These are phyloP conservation scores for Stachybotrys chlorohalonatus DNA, from an alignment of 2,329 filamentous ascomycete genomes.

Conservation along the genomic window DNA sequence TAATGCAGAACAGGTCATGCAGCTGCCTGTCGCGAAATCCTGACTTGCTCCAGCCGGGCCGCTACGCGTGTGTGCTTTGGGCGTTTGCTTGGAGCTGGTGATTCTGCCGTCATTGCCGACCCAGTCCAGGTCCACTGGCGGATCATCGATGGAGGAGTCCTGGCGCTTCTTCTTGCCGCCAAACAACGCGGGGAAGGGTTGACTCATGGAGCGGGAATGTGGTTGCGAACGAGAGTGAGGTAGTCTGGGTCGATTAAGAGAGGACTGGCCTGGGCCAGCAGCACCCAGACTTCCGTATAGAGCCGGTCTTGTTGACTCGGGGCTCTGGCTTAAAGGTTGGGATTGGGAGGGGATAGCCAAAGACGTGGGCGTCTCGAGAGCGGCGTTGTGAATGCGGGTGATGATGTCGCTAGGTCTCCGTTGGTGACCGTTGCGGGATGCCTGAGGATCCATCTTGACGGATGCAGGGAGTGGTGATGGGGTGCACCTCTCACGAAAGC, in stretches of 20 bases:
- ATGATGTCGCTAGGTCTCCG: not conserved
- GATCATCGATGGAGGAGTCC: conserved; percentile 22
- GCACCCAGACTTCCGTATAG: not conserved
- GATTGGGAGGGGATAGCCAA: not conserved
- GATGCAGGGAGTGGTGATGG: not conserved
- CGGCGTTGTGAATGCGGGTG: not conserved
- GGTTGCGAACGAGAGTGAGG: conserved; percentile 5
- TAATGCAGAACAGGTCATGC: conserved; percentile 77
- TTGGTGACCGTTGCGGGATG: not conserved
- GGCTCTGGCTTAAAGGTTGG: not conserved
- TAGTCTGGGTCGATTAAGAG: not conserved
- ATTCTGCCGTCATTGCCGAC: conserved; percentile 18
- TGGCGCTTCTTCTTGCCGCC: conserved; percentile 48
- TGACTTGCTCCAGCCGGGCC: conserved; percentile 29
- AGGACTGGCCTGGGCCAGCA: not conserved
- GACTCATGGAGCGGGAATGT: conserved; percentile 58
- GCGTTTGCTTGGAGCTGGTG: conserved; percentile 10
- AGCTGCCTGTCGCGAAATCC: conserved; percentile 62
- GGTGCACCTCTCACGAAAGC: not conserved
- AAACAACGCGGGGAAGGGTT: conserved; percentile 69
- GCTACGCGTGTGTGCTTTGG: conserved; percentile 21
- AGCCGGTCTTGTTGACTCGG: not conserved
- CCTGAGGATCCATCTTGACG: not conserved
- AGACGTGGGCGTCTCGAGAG: not conserved
- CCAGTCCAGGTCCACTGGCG: conserved; percentile 20